Conservation (phyloP, 2,329 filamentous ascomycete genomes). For the Grosmannia penicillata region DNA sequence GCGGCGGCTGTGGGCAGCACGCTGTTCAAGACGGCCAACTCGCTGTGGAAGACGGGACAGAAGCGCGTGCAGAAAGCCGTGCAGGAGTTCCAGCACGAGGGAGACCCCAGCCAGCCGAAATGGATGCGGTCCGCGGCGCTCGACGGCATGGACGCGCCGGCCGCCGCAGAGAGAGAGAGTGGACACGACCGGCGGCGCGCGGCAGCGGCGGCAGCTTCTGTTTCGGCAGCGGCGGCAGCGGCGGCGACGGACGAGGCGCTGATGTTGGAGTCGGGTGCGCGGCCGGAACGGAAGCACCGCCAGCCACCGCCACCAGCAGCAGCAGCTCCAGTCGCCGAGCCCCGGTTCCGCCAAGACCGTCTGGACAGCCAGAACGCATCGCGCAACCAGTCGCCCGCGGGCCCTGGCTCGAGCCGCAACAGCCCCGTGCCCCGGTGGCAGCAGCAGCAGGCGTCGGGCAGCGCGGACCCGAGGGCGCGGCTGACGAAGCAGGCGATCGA, state of each 20-base stretch:
- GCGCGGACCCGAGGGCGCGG: conserved; percentile 39
- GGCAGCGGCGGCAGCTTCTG: neutral
- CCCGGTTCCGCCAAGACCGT: conserved; percentile 16
- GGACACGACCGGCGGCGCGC: neutral
- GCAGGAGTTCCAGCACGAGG: conserved; percentile 64
- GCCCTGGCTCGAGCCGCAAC: conserved; percentile 22
- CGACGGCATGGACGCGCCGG: conserved; percentile 19
- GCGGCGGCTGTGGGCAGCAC: conserved; percentile 72
- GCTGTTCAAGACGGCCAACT: conserved; percentile 86
- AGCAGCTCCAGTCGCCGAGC: conserved; percentile 15
- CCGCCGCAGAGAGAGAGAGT: conserved; percentile 12
- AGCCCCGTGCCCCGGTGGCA: conserved; percentile 45
- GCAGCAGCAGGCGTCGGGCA: conserved; percentile 47
- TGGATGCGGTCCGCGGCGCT: conserved; percentile 77
- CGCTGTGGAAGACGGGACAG: conserved; percentile 84
- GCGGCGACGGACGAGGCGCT: conserved; percentile 55
- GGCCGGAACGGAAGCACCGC: conserved; percentile 27
- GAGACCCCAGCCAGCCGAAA: conserved; percentile 70
- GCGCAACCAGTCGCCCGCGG: conserved; percentile 34
- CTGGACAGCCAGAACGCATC: conserved; percentile 14
- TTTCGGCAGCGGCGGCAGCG: neutral
- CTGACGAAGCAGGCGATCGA: conserved; percentile 62
- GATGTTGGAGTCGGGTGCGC: conserved; percentile 56
- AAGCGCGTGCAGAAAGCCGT: conserved; percentile 90
- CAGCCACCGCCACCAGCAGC: conserved; percentile 1